Conservation (phyloP, 2,329 filamentous ascomycete species). For the Epichloe coenophiala region DNA sequence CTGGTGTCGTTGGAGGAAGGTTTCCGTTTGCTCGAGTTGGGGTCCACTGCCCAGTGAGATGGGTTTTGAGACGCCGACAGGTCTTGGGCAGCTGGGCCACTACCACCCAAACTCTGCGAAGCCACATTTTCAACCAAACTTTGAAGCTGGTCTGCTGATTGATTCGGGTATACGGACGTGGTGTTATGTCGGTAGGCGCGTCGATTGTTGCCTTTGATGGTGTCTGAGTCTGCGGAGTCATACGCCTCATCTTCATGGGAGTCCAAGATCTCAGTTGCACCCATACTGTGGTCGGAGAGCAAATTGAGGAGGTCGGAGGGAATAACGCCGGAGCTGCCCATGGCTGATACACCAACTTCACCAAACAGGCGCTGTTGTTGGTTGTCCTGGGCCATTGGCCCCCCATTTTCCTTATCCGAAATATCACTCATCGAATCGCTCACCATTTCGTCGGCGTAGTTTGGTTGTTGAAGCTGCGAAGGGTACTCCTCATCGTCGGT, state of each 20-base stretch:
- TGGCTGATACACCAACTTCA: conserved; percentile 38
- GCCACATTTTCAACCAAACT: conserved; percentile 37
- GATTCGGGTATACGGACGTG: conserved; percentile 27
- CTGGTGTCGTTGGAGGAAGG: conserved; percentile 33
- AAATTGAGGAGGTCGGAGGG: conserved; percentile 35
- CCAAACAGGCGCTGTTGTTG: conserved; percentile 36
- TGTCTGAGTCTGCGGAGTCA: conserved; percentile 29
- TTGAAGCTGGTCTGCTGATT: conserved; percentile 35
- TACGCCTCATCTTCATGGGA: conserved; percentile 28
- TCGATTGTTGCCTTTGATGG: conserved; percentile 14
- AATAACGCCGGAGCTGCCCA: conserved; percentile 41
- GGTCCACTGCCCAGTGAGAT: conserved; percentile 18
- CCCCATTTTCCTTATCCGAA: conserved; percentile 66
- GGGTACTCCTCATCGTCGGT: conserved; percentile 45
- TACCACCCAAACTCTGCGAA: conserved; percentile 42
- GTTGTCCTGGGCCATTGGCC: conserved; percentile 44
- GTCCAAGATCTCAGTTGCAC: conserved; percentile 29
- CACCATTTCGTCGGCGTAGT: conserved; percentile 24
- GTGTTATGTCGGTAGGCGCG: conserved; percentile 12
- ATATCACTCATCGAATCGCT: conserved; percentile 44
- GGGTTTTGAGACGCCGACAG: conserved; percentile 11
- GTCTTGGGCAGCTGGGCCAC: conserved; percentile 18
- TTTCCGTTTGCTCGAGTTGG: conserved; percentile 43
- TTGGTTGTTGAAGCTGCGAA: conserved; percentile 37
- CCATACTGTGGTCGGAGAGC: conserved; percentile 25